Conservation (phyloP, 2,329 filamentous ascomycete genomes). For the Orbilia quercus region DNA sequence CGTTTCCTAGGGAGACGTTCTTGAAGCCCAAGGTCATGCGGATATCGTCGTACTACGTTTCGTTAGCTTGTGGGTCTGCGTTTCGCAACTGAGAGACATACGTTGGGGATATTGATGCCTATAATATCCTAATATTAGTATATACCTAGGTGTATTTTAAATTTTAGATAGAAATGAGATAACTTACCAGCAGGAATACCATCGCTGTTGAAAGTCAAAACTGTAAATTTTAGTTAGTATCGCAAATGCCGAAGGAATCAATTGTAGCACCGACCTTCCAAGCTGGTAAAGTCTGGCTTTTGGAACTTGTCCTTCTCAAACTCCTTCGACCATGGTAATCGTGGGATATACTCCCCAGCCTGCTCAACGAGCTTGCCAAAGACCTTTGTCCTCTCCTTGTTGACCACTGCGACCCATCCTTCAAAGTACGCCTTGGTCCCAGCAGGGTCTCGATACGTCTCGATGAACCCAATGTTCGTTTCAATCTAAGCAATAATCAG, state of each 20-base stretch:
- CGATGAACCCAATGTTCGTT: slow-evolving; percentile 84
- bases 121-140: slow-evolving; percentile 63
- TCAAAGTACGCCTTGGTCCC: slow-evolving; percentile 87
- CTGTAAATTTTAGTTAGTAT: slow-evolving; percentile 26
- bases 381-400: slow-evolving; percentile 64
- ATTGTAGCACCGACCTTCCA: slow-evolving; percentile 80
- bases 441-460: slow-evolving; percentile 85
- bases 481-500: slow-evolving; percentile 69
- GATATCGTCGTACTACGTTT: slow-evolving; percentile 74
- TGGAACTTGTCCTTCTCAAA: slow-evolving; percentile 98
- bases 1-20: slow-evolving; percentile 92
- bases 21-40: slow-evolving; percentile 88
- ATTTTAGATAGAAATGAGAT: background rate
- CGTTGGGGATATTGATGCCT: slow-evolving; percentile 68
- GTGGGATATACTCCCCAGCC: slow-evolving; percentile 84
- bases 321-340: slow-evolving; percentile 85
- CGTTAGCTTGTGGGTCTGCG: background rate
- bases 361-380: slow-evolving; percentile 86
- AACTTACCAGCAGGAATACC: slow-evolving; percentile 71
- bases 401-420: slow-evolving; percentile 85
- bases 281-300: slow-evolving; percentile 92
- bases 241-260: slow-evolving; percentile 60
- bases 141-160: slow-evolving; percentile 70
- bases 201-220: slow-evolving; percentile 60
- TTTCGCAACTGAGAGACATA: slow-evolving; percentile 55